Conservation (phyloP, 2,329 filamentous ascomycete species). For the Sclerotinia glacialis region DNA sequence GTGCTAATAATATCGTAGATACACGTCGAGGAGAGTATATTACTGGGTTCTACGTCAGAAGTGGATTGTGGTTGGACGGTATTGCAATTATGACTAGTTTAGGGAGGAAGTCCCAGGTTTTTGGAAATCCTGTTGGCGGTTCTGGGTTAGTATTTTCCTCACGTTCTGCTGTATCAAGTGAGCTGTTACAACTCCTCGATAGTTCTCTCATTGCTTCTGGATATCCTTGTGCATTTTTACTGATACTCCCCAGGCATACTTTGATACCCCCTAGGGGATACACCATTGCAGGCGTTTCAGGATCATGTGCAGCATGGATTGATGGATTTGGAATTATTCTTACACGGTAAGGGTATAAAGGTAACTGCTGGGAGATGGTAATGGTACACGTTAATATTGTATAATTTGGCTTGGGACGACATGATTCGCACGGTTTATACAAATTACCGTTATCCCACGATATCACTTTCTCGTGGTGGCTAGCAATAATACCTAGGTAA, state of each 20-base stretch:
- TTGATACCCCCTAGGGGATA: constrained; percentile 88
- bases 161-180: not conserved
- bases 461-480: constrained; percentile 8
- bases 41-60: constrained; percentile 79
- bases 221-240: not conserved
- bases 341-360: constrained; percentile 48
- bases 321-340: constrained; percentile 85
- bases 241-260: constrained; percentile 60
- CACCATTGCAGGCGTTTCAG: constrained; percentile 81
- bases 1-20: constrained; percentile 50
- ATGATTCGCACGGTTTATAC: constrained; percentile 5
- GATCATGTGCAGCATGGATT: constrained; percentile 76
- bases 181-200: not conserved
- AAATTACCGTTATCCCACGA: constrained; percentile 8
- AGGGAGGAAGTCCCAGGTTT: constrained; percentile 81
- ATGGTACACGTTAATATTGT: constrained; percentile 16
- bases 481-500: constrained; percentile 14
- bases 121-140: constrained; percentile 76
- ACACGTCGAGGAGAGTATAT: constrained; percentile 81
- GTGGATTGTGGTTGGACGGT: constrained; percentile 80
- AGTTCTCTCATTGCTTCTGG: not conserved
- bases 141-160: constrained; percentile 65
- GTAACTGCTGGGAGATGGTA: not conserved
- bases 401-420: constrained; percentile 19
- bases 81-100: constrained; percentile 86